A percentile compares a stretch with the other conserved stretches of the same genome.
phyloP scores from a whole-genome alignment of 169 alveolate genomes.

The Plasmodium vivax region DNA sequence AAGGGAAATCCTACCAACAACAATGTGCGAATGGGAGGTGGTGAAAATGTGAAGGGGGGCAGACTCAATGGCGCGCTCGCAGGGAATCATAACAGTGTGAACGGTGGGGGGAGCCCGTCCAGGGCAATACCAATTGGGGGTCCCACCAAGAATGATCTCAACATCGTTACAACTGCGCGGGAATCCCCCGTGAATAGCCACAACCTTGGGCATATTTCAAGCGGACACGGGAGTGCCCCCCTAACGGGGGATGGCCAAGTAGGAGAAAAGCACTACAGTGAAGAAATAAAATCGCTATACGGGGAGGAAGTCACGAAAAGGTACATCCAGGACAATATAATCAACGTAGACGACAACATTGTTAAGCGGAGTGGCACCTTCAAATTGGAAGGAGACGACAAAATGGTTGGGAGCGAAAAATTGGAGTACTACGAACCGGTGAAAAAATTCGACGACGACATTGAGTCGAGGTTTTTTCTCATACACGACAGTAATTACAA shows the following conservation, averaged over 20 bases:
- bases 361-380: slow-evolving; percentile 3
- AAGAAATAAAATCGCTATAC: background rate
- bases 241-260: background rate
- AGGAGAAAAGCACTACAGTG: background rate
- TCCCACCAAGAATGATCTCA: background rate
- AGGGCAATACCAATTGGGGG: background rate
- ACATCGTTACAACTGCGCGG: background rate
- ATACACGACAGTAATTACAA: slow-evolving; percentile 72
- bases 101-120: background rate
- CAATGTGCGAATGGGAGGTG: background rate
- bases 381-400: slow-evolving; percentile 27
- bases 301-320: slow-evolving; percentile 46
- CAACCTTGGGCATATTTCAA: background rate
- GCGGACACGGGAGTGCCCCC: background rate
- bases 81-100: background rate
- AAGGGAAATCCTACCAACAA: background rate
- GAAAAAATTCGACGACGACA: slow-evolving; percentile 60
- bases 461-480: slow-evolving; percentile 68
- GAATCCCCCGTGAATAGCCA: background rate
- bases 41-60: background rate
- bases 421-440: slow-evolving; percentile 47
- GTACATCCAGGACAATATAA: slow-evolving; percentile 57
- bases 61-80: background rate
- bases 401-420: background rate
- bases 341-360: slow-evolving; percentile 57